Evolutionary conservation across 2,329 filamentous ascomycete genomes (phyloP), one percentile per base, ranked within the genome.

Genomic region (Venturia asperata): DNA sequence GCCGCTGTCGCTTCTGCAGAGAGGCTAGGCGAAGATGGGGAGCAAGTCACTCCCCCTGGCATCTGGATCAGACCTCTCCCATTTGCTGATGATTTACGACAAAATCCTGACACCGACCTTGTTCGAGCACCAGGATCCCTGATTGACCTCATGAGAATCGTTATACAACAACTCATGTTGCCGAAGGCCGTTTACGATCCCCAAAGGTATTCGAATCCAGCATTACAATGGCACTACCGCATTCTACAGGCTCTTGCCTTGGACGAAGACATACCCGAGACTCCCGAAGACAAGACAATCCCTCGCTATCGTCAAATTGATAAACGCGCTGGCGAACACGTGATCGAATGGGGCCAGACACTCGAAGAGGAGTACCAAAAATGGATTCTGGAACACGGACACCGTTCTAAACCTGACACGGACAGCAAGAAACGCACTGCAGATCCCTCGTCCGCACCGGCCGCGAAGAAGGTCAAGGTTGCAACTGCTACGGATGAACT

Each of bases 161-260:
- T 97, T 4, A 80, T 97, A 2, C 88, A 94, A 73, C 91, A 96
- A 69, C 79, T 97, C 0, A 91, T 96, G 73, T 84, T 99, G 9
- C 94, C 94, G 0, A 92, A 90, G 71, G 92, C 84, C 6, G 81
- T 84, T 41, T 99, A 95, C 72, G 89, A 96, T 69, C 92, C 93
- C 0, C 80, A 81, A 1, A 94, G 89, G 72, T 97, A 97, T 71
- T 91, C 94, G 0, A 99, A 99, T 68, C 92, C 92, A 11, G 84
- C 90, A 10, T 81, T 99, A 30, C 94, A 99, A 77, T 99, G 93
- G 92, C 94, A 97, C 78, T 99, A 97, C 80, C 88, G 86, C 67
- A 96, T 99, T 58, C 79, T 99, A 0, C 94, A 99, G 76, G 89
- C 90, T 7, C 82, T 97, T 66, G 94, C 94, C 0, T 81, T 99